Evolutionary conservation across 371 early-diverging fungal genomes (phyloP).

Genomic region (Batkoa obscura): DNA sequence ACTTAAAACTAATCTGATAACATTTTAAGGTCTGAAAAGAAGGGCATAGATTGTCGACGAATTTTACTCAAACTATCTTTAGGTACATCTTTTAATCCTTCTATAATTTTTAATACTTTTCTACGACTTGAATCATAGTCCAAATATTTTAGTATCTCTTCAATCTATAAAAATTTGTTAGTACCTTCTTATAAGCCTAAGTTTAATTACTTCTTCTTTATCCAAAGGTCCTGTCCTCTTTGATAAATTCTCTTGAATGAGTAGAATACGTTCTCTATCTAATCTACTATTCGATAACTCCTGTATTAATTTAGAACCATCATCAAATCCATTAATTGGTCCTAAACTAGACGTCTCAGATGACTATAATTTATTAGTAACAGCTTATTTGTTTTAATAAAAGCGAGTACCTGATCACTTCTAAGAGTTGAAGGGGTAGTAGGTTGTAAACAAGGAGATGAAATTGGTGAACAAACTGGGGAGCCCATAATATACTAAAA

Average conservation of each 20-base stretch:
- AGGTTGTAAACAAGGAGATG: not conserved
- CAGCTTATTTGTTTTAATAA: not conserved
- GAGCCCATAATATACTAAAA: not conserved
- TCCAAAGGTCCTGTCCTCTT: not conserved
- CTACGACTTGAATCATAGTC: conserved; percentile 3
- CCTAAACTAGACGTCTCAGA: not conserved
- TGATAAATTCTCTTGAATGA: not conserved
- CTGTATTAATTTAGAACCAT: not conserved
- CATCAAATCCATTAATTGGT: not conserved
- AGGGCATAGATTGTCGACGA: too few species aligned
- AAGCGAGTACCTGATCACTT: not conserved
- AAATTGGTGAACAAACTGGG: not conserved
- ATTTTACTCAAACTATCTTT: too few species aligned
- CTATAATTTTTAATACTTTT: not conserved
- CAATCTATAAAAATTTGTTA: not conserved
- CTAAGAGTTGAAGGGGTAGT: not conserved
- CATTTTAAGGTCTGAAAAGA: too few species aligned
- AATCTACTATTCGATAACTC: not conserved
- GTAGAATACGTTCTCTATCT: not conserved
- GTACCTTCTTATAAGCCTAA: not conserved
- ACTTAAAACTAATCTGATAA: too few species aligned
- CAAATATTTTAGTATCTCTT: not conserved
- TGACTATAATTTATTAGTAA: not conserved
- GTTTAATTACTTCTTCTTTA: not conserved
- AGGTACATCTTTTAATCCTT: too few species aligned